Evolutionary conservation across 208 protist genomes (phyloP).

Genomic region (Acanthamoeba lenticulata): DNA sequence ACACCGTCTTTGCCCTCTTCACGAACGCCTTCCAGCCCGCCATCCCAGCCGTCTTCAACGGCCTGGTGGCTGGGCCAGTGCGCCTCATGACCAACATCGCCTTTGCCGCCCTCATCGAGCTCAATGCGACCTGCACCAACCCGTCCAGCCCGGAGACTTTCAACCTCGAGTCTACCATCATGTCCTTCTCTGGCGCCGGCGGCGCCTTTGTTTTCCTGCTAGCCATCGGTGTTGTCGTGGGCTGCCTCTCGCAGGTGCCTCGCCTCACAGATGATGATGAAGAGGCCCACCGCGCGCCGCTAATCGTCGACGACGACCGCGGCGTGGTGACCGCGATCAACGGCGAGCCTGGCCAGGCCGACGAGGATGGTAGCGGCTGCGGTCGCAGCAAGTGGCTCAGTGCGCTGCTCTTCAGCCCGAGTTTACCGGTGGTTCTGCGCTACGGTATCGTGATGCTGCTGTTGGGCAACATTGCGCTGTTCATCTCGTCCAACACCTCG

Average conservation of each 20-base stretch:
- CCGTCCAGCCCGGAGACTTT: background rate
- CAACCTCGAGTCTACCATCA: background rate
- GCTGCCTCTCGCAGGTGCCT: background rate
- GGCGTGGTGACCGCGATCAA: no score
- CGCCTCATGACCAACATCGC: background rate
- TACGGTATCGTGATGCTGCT: conserved; percentile 74
- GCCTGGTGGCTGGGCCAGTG: background rate
- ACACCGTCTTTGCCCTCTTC: conserved; percentile 15
- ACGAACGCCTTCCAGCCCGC: background rate
- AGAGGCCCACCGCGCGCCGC: background rate
- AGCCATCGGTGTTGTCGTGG: background rate
- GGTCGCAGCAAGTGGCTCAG: background rate
- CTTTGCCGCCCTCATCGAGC: background rate
- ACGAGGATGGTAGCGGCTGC: background rate
- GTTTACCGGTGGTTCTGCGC: background rate
- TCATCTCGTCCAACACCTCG: conserved; percentile 82
- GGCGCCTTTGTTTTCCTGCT: background rate
- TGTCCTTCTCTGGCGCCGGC: background rate
- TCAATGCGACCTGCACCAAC: background rate
- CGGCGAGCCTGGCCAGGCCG: no score
- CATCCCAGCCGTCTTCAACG: conserved; percentile 46
- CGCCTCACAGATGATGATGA: background rate
- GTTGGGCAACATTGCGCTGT: conserved; percentile 82
- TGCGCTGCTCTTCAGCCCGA: conserved; percentile 6
- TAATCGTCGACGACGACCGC: background rate